Evolutionary conservation across 352 stramenopile genomes (phyloP).

Genomic region (Phytophthora cajani): DNA sequence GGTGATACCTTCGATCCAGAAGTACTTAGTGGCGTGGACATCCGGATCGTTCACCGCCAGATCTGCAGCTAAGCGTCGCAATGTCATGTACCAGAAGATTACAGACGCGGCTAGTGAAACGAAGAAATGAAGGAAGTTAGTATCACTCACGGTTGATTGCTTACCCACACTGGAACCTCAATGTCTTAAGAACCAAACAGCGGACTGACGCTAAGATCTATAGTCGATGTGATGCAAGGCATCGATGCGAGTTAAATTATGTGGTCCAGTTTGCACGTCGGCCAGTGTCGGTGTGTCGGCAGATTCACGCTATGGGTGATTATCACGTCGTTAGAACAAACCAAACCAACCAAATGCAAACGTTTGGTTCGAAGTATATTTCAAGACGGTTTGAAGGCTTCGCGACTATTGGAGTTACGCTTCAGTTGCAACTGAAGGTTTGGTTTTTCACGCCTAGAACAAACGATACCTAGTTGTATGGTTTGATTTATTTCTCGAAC

Average conservation of each 20-base stretch:
- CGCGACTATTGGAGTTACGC: no score
- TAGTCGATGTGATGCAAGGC: no score
- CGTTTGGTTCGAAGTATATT: no score
- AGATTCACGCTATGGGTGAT: no score
- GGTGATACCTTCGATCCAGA: background rate
- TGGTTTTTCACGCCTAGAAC: background rate
- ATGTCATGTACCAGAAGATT: background rate
- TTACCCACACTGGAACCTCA: background rate
- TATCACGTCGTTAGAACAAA: no score
- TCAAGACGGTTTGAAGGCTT: no score
- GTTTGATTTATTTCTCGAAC: background rate
- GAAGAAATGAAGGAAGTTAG: slow-evolving; percentile 1
- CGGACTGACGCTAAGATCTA: no score
- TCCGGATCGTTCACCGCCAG: background rate
- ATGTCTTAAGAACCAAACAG: background rate
- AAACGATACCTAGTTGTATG: background rate
- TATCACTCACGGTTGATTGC: background rate
- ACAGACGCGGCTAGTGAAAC: background rate
- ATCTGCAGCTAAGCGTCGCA: background rate
- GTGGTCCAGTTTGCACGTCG: no score
- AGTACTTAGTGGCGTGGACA: background rate
- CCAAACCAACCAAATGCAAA: no score
- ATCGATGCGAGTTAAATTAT: no score
- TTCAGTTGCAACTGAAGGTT: no score
- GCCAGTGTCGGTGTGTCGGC: no score